Base-by-base conservation (phyloP, 768 basidiomycete species). In the Chlorophyllum brunneum region DNA sequence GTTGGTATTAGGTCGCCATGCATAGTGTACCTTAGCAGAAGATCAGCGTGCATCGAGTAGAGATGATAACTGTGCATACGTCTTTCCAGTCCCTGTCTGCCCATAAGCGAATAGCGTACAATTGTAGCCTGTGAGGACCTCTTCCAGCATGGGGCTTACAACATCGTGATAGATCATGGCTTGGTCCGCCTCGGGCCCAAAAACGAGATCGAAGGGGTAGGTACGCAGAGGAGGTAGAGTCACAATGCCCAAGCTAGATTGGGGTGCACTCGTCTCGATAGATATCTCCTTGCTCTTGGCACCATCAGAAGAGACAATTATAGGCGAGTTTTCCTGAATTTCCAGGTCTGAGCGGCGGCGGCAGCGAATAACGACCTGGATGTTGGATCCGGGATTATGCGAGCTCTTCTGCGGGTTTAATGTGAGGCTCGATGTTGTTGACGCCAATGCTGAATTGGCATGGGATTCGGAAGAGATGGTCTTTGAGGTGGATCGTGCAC, bases 31-130 rank as follows among this genome's bases (percentile, higher is more conserved):
- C 86, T 90, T 48, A 13, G 30, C 20, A 27, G 59, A 33, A 10
- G 22, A 33, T 43, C 22, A 46, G 58, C 20, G 47, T 51, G 20
- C 34, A 44, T 43, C 15, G 39, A 36, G 1, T 47, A 41, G 15
- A 41, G 18, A 52, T 45, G 36, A n/a, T 23, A 40, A 26, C 45
- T 43, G n/a, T 38, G 7, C 30, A 20, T 65, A 97, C 92, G 97
- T 98, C 73, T 99, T 99, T 18, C 97, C 97, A 0, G 97, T 98
- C 0, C 97, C 97, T 0, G 97, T 98, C 67, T 98, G 97, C 1
- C 97, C 97, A 64, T 99, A 99, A 3, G 95, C 95, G 69, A 98
- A 98, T 18, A 99, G 74, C 0, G 92, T 95, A 64, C 95, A 98
- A 63, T 98, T 98, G 74, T 97, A 99, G 4, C 97, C 97, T 67